These are phyloP conservation scores for Cryptosporidium meleagridis DNA, from an alignment of 169 alveolate species.

Conservation along the genomic window DNA sequence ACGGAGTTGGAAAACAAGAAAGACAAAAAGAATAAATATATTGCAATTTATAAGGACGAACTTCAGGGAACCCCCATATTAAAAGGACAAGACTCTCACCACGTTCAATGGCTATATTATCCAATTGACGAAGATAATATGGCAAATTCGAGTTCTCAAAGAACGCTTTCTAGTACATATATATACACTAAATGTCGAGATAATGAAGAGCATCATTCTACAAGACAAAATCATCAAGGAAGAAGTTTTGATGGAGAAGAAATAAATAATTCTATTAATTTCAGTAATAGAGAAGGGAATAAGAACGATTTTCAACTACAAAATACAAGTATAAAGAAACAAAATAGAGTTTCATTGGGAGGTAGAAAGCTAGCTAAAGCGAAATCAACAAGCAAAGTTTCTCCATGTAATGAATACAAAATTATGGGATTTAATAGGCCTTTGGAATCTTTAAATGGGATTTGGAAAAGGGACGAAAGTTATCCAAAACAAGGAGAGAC, in stretches of 20 bases:
- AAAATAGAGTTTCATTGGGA: background rate
- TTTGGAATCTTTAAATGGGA: constrained; percentile 41
- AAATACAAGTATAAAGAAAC: background rate
- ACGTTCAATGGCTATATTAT: constrained; percentile 46
- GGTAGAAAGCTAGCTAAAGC: background rate
- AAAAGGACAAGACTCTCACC: constrained; percentile 67
- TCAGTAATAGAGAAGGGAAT: background rate
- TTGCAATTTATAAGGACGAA: constrained; percentile 37
- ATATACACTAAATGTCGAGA: constrained; percentile 17
- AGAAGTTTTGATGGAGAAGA: background rate
- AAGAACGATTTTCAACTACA: background rate
- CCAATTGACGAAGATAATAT: background rate
- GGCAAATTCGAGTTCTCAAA: background rate
- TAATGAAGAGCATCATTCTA: background rate
- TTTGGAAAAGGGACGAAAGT: constrained; percentile 15
- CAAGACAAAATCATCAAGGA: background rate
- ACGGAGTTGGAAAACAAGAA: background rate
- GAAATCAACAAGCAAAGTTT: background rate
- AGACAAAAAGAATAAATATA: background rate
- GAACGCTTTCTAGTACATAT: background rate
- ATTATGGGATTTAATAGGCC: constrained; percentile 36
- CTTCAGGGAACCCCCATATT: background rate
- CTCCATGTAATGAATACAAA: constrained; percentile 10
- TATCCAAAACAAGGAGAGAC: background rate
- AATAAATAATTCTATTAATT: background rate